Conservation (phyloP, 495 filamentous ascomycete genomes). For the Annulohypoxylon nitens region DNA sequence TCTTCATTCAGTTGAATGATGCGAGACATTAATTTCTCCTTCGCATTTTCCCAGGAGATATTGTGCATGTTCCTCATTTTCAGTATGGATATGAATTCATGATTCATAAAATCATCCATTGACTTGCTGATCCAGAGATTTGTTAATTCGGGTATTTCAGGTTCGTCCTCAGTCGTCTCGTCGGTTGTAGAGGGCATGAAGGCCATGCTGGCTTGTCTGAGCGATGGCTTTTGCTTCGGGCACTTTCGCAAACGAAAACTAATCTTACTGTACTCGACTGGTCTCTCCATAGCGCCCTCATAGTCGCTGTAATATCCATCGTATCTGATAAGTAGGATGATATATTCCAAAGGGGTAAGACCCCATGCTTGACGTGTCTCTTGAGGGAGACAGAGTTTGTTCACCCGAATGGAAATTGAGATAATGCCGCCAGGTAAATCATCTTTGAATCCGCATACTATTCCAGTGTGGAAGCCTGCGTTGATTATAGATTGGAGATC, state of each 20-base stretch:
- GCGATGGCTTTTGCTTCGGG: slow-evolving; percentile 67
- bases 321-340: slow-evolving; percentile 83
- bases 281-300: slow-evolving; percentile 47
- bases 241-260: slow-evolving; percentile 66
- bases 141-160: slow-evolving; percentile 50
- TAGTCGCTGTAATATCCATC: slow-evolving; percentile 68
- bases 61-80: slow-evolving; percentile 66
- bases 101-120: slow-evolving; percentile 76
- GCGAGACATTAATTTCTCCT: slow-evolving; percentile 59
- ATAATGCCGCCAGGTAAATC: slow-evolving; percentile 60
- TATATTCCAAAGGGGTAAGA: slow-evolving; percentile 73
- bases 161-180: neutral
- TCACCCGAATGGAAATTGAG: slow-evolving; percentile 74
- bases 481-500: slow-evolving; percentile 73
- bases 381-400: slow-evolving; percentile 79
- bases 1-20: neutral
- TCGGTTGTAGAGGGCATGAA: slow-evolving; percentile 56
- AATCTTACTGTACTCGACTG: slow-evolving; percentile 7
- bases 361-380: slow-evolving; percentile 85
- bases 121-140: slow-evolving; percentile 79
- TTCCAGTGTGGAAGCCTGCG: slow-evolving; percentile 82
- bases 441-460: slow-evolving; percentile 64
- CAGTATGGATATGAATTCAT: slow-evolving; percentile 73
- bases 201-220: slow-evolving; percentile 61
- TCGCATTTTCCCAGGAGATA: slow-evolving; percentile 79